Conservation (phyloP, 2,329 filamentous ascomycete genomes). For the Neofusicoccum kwambonambiense region DNA sequence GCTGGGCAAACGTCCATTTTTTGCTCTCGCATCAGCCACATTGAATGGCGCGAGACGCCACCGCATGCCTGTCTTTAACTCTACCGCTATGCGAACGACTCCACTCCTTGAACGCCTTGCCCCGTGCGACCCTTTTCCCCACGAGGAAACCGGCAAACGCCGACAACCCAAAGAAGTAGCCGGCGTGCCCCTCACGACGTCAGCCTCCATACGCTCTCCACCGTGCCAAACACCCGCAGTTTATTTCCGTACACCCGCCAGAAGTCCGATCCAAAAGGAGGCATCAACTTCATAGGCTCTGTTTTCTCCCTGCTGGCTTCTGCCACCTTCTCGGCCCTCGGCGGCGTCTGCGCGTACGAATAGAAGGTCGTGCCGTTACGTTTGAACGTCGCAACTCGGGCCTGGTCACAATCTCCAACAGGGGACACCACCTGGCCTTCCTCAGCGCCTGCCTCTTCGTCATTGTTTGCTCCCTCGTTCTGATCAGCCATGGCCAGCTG, state of each 20-base stretch:
- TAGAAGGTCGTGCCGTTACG: not conserved
- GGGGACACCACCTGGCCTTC: not conserved
- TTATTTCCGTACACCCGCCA: constrained; percentile 61
- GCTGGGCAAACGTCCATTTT: not conserved
- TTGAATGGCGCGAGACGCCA: not conserved
- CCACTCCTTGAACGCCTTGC: not conserved
- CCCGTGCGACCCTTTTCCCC: not conserved
- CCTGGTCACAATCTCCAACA: not conserved
- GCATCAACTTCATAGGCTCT: constrained; percentile 48
- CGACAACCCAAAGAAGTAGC: not conserved
- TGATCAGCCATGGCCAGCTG: not conserved
- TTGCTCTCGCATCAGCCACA: not conserved
- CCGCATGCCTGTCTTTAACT: not conserved
- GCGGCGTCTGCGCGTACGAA: not conserved
- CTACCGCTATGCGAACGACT: not conserved
- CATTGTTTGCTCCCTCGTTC: not conserved
- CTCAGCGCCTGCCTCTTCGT: not conserved
- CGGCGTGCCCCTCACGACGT: not conserved
- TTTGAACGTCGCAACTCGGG: not conserved
- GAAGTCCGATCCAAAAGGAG: constrained; percentile 51
- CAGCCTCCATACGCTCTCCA: constrained; percentile 42
- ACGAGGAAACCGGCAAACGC: not conserved
- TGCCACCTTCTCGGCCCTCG: constrained; percentile 22
- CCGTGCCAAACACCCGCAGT: constrained; percentile 59
- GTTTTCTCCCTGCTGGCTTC: not conserved